Base-by-base conservation (phyloP, 257 asterid genomes). In the Nicotiana tabacum region DNA sequence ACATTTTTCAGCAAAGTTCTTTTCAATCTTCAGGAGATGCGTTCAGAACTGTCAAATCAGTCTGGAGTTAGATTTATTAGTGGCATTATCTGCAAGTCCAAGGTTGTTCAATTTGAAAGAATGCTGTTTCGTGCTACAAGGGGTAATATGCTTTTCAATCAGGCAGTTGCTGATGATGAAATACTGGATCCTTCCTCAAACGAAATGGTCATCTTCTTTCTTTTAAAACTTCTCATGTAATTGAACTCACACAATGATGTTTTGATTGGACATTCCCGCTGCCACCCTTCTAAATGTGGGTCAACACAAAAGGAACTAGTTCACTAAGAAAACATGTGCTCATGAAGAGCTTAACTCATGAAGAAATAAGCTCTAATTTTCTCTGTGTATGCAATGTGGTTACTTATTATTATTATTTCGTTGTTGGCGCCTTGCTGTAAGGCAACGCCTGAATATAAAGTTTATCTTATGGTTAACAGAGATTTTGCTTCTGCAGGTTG, bases 111-210 rank as follows among this genome's bases (percentile, higher is more conserved):
- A 72, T 96, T 96, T 85, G 98, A 94, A 90, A 92, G 98, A 91
- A 96, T 95, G 96, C 46, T 96, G 82, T 96, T 96, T 90, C 99
- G 99, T 81, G 92, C 97, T 66, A 96, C 98, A 61, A 93, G 98
- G 86, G 99, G 99, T 86, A 96, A 96, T 84, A 92, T 96, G 99
- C 88, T 96, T 85, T 96, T 96, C 93, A 96, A 91, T 85, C 98
- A 96, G 86, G 94, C 97, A 84, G 86, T 92, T 53, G 92, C 97
- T 67, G 94, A 90, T 84, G 94, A 90, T 80, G 86, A 89, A 85
- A 90, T 96, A 81, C 76, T 91, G 89, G 98, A 96, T 89, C 98
- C 97, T 86, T 72, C 90, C 69, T 86, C 98, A 82, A 89, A 90
- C 84, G 98, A 96, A 88, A 90, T 90, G 98, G 99, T 96, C 55